Percentiles rank a stretch among this genome's conserved stretches.
These are phyloP conservation scores for Cutaneotrichosporon cutaneum DNA, from an alignment of 1,284 basidiomycete species.

Conservation along the genomic window DNA sequence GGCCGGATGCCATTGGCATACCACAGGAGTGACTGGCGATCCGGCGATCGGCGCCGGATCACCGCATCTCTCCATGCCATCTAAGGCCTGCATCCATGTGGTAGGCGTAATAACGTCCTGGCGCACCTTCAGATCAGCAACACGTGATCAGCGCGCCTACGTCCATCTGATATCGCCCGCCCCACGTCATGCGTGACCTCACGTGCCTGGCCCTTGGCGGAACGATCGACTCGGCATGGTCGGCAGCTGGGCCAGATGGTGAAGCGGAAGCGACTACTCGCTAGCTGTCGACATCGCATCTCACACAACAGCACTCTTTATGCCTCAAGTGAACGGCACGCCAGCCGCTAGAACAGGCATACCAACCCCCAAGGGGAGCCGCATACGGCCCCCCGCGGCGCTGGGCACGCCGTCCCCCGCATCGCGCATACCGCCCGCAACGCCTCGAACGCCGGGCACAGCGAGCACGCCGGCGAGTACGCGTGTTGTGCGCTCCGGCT, in stretches of 20 bases:
- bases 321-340: constrained; percentile 4
- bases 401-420: not conserved
- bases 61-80: not conserved
- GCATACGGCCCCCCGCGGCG: not conserved
- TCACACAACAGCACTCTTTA: not conserved
- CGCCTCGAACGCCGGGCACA: not conserved
- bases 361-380: constrained; percentile 4
- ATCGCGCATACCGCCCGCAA: not conserved
- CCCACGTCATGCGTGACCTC: not conserved
- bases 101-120: not conserved
- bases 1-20: not conserved
- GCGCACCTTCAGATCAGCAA: too few relatives aligned
- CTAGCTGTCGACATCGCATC: not conserved
- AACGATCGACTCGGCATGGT: not conserved
- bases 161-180: not conserved
- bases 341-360: constrained; percentile 2
- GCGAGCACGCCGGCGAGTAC: not conserved
- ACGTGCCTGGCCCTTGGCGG: not conserved
- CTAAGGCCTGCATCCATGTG: too few relatives aligned
- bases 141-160: not conserved
- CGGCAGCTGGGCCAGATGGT: too few relatives aligned
- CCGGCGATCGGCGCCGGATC: constrained; percentile 7
- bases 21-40: not conserved
- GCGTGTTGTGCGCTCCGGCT: not conserved
- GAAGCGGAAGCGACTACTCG: not conserved